These are phyloP conservation scores for Colletotrichum cuscutae DNA, from an alignment of 2,329 filamentous ascomycete genomes.

Conservation along the genomic window DNA sequence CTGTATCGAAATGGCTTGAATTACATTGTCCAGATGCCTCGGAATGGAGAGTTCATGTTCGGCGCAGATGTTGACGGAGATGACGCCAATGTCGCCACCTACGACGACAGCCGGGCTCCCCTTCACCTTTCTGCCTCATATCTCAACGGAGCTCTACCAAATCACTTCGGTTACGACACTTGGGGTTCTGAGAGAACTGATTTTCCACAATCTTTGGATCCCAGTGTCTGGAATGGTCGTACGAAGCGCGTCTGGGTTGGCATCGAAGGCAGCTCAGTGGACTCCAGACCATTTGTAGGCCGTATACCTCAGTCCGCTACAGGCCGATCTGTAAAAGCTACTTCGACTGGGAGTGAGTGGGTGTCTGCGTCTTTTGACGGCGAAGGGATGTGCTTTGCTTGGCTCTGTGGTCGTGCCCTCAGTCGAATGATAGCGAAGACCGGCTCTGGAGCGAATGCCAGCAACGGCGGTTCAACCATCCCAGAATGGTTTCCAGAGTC, in stretches of 20 bases:
- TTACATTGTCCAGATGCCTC: too few relatives aligned
- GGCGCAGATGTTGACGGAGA: too few relatives aligned
- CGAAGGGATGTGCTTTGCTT: neutral
- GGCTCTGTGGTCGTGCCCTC: neutral
- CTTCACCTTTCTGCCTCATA: neutral
- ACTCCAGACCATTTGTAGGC: neutral
- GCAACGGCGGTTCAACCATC: neutral
- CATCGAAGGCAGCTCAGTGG: neutral
- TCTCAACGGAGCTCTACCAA: conserved; percentile 2
- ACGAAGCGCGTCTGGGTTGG: neutral
- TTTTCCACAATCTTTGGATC: neutral
- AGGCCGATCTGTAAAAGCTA: neutral
- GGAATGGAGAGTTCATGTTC: too few relatives aligned
- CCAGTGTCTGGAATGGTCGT: neutral
- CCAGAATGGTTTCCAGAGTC: neutral
- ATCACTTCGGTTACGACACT: neutral
- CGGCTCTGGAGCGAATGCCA: neutral
- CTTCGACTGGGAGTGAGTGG: neutral
- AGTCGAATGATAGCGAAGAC: neutral
- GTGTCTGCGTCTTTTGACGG: neutral
- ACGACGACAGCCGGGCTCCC: too few relatives aligned
- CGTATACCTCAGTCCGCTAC: neutral
- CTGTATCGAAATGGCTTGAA: too few relatives aligned
- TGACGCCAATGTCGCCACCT: too few relatives aligned
- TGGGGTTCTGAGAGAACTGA: neutral